Evolutionary conservation across 2,329 filamentous ascomycete genomes (phyloP).

Genomic region (Neonectria faginata): DNA sequence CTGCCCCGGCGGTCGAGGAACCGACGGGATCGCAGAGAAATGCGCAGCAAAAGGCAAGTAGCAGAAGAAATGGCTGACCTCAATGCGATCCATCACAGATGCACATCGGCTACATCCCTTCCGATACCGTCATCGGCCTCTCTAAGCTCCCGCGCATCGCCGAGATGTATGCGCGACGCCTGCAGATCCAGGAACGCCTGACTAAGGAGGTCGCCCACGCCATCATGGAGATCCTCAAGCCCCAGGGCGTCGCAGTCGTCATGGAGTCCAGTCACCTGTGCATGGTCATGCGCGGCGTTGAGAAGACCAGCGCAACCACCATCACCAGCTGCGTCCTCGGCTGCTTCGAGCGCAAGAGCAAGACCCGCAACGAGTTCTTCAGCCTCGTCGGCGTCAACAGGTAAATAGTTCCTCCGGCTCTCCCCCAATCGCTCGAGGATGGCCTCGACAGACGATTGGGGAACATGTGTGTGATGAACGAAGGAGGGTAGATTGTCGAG

Average conservation of each 20-base stretch:
- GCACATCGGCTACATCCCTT: slow-evolving; percentile 98
- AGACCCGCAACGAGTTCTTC: slow-evolving; percentile 95
- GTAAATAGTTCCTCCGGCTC: background rate
- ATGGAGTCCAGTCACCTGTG: slow-evolving; percentile 98
- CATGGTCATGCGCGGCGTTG: slow-evolving; percentile 99
- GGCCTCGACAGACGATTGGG: background rate
- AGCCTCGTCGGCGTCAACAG: slow-evolving; percentile 77
- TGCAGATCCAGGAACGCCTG: slow-evolving; percentile 96
- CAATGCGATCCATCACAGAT: slow-evolving; percentile 69
- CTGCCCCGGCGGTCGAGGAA: background rate
- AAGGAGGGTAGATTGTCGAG: background rate
- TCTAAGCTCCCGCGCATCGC: slow-evolving; percentile 96
- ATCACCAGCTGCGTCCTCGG: slow-evolving; percentile 99
- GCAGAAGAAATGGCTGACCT: slow-evolving; percentile 3
- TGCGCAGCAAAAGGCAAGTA: background rate
- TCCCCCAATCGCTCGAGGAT: background rate
- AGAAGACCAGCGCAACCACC: slow-evolving; percentile 88
- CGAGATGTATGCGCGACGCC: slow-evolving; percentile 92
- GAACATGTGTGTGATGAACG: background rate
- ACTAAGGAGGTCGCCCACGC: slow-evolving; percentile 97
- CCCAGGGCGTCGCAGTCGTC: slow-evolving; percentile 94
- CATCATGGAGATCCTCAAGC: slow-evolving; percentile 91
- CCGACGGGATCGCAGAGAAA: background rate
- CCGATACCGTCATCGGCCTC: slow-evolving; percentile 89
- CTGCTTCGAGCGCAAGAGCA: slow-evolving; percentile 90